A percentile compares a stretch with the other conserved stretches of the same genome.
Conservation (phyloP, 352 stramenopile species). For the Globisporangium irregulare region DNA sequence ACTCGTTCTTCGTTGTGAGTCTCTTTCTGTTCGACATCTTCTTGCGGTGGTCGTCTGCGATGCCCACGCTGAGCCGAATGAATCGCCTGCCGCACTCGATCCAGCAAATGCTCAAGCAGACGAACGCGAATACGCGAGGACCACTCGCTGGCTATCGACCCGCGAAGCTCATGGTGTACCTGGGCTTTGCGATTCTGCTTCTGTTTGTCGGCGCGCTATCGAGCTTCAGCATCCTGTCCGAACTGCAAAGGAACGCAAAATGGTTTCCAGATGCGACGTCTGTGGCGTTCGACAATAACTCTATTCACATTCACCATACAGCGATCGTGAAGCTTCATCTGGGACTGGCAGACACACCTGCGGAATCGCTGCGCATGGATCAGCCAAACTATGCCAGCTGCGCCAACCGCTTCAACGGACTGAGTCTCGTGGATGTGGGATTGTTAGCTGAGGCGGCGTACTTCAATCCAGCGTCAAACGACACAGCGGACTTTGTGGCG, state of each 20-base stretch:
- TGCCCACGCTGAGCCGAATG: slow-evolving; percentile 50
- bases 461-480: slow-evolving; percentile 83
- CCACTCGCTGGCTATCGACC: slow-evolving; percentile 49
- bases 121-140: slow-evolving; percentile 34
- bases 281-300: slow-evolving; percentile 48
- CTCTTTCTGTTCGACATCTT: slow-evolving; percentile 80
- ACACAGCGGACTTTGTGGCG: slow-evolving; percentile 64
- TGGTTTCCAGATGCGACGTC: slow-evolving; percentile 82
- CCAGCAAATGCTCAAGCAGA: slow-evolving; percentile 67
- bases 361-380: slow-evolving; percentile 35
- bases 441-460: slow-evolving; percentile 87
- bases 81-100: slow-evolving; percentile 37
- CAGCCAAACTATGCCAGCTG: slow-evolving; percentile 74
- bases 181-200: slow-evolving; percentile 58
- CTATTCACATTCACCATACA: slow-evolving; percentile 82
- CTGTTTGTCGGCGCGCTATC: slow-evolving; percentile 68
- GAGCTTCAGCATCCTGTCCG: slow-evolving; percentile 73
- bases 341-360: slow-evolving; percentile 48
- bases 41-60: slow-evolving; percentile 46
- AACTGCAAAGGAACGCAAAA: slow-evolving; percentile 61
- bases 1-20: slow-evolving; percentile 69
- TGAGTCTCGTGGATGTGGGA: slow-evolving; percentile 79
- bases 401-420: slow-evolving; percentile 65
- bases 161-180: slow-evolving; percentile 63
- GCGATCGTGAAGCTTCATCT: slow-evolving; percentile 84